Conservation (phyloP, 441 rosid genomes). For the Arabidopsis hybrid region DNA sequence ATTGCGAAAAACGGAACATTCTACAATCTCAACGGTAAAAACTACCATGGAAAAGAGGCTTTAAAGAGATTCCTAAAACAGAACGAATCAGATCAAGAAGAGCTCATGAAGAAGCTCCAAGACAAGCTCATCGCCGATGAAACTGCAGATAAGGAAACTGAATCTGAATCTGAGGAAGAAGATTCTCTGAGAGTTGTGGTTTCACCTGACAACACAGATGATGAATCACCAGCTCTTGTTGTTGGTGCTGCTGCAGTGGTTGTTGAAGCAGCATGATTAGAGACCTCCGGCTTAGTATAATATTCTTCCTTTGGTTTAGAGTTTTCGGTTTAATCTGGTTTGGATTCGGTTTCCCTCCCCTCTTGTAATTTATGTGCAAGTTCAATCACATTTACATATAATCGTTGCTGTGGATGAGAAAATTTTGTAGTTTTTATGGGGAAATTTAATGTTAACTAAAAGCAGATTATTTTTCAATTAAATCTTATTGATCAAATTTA, state of each 20-base stretch:
- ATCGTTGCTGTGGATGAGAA: slow-evolving; percentile 5
- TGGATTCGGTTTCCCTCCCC: slow-evolving; percentile 28
- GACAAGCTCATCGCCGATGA: slow-evolving; percentile 57
- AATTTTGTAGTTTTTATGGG: slow-evolving; percentile 29
- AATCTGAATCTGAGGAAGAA: slow-evolving; percentile 44
- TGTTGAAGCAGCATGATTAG: slow-evolving; percentile 61
- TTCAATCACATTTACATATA: slow-evolving; percentile 10
- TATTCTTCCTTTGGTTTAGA: slow-evolving; percentile 25
- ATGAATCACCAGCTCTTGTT: slow-evolving; percentile 56
- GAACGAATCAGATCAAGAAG: slow-evolving; percentile 60
- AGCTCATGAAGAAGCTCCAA: slow-evolving; percentile 64
- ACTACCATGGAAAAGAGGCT: slow-evolving; percentile 75
- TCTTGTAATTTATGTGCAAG: slow-evolving; percentile 32
- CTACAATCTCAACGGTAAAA: slow-evolving; percentile 56
- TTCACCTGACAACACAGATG: slow-evolving; percentile 69
- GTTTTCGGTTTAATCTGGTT: slow-evolving; percentile 25
- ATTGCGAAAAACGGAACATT: slow-evolving; percentile 56
- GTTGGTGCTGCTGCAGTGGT: slow-evolving; percentile 48
- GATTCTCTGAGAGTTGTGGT: slow-evolving; percentile 50
- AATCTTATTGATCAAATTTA: background rate
- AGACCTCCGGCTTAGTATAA: slow-evolving; percentile 27
- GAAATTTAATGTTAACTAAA: background rate
- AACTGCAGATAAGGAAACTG: slow-evolving; percentile 41
- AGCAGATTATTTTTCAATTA: background rate
- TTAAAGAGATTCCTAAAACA: slow-evolving; percentile 58